A percentile compares a stretch with the other conserved stretches of the same genome.
These are phyloP conservation scores for Ensete ventricosum DNA, from an alignment of 176 grass and related monocot genomes.

Conservation along the genomic window DNA sequence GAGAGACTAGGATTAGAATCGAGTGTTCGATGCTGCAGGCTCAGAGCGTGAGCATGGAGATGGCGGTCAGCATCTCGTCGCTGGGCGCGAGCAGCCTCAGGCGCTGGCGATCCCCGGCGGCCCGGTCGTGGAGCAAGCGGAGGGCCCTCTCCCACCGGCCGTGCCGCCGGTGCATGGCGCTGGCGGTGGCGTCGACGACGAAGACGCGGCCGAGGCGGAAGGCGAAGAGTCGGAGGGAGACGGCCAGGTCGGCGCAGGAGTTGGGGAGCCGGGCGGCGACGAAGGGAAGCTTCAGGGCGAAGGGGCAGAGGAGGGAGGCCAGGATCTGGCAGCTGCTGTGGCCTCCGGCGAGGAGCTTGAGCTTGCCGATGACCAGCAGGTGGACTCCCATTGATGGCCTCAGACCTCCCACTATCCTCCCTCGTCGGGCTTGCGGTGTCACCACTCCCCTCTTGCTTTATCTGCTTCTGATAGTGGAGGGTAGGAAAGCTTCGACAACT, in stretches of 20 bases:
- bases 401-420: too few relatives aligned
- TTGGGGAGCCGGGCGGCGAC: slow-evolving; percentile 5
- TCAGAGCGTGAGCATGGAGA: slow-evolving; percentile 20
- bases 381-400: slow-evolving; percentile 8
- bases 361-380: slow-evolving; percentile 6
- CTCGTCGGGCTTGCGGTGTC: too few relatives aligned
- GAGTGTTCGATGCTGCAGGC: neutral
- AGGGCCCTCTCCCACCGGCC: slow-evolving; percentile 12
- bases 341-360: slow-evolving; percentile 14
- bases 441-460: too few relatives aligned
- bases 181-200: neutral
- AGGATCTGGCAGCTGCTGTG: slow-evolving; percentile 15
- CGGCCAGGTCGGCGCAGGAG: slow-evolving; percentile 10
- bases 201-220: slow-evolving; percentile 5
- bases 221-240: slow-evolving; percentile 16
- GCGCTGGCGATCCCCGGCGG: neutral
- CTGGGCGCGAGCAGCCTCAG: neutral
- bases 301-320: slow-evolving; percentile 16
- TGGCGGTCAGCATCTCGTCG: slow-evolving; percentile 3
- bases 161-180: neutral
- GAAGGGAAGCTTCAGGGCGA: slow-evolving; percentile 19
- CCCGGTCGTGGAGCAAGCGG: slow-evolving; percentile 6
- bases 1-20: too few relatives aligned
- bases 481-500: too few relatives aligned
- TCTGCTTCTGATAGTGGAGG: too few relatives aligned